Conservation (phyloP, 2,329 filamentous ascomycete species). For the Coniochaeta pulveracea region DNA sequence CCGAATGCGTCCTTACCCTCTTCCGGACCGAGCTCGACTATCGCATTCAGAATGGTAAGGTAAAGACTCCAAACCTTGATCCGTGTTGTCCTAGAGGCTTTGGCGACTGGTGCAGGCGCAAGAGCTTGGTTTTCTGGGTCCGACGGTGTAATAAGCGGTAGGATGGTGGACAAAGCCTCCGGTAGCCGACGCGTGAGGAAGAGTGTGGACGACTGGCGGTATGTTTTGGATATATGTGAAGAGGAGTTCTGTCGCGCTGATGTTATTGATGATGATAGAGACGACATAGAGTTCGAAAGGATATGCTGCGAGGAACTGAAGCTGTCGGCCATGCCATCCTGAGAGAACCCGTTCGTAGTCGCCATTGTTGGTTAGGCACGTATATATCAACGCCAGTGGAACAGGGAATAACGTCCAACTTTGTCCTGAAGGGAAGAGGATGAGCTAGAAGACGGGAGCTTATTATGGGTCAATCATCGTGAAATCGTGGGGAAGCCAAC, state of each 20-base stretch:
- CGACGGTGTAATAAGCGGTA: slow-evolving; percentile 61
- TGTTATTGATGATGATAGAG: slow-evolving; percentile 53
- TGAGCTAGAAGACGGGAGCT: not conserved
- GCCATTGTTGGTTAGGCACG: slow-evolving; percentile 3
- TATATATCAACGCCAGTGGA: not conserved
- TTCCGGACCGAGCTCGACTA: slow-evolving; percentile 78
- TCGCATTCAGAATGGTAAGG: slow-evolving; percentile 81
- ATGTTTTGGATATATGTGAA: slow-evolving; percentile 77
- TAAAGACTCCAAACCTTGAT: slow-evolving; percentile 98
- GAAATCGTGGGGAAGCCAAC: not conserved
- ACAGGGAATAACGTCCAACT: slow-evolving; percentile 2
- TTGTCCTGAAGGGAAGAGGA: not conserved
- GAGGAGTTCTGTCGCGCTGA: slow-evolving; percentile 45
- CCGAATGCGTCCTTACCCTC: slow-evolving; percentile 88
- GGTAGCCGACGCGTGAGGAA: slow-evolving; percentile 89
- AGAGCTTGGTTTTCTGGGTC: slow-evolving; percentile 28
- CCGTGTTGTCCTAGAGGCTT: slow-evolving; percentile 68
- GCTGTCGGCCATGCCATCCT: slow-evolving; percentile 30
- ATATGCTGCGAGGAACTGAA: slow-evolving; percentile 34
- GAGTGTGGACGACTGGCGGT: slow-evolving; percentile 86
- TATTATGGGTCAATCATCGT: slow-evolving; percentile 1
- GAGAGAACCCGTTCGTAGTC: slow-evolving; percentile 17
- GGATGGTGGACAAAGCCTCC: slow-evolving; percentile 76
- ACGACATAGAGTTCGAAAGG: slow-evolving; percentile 45
- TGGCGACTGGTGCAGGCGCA: slow-evolving; percentile 59